A percentile compares a stretch with the other conserved stretches of the same genome.
Evolutionary conservation across 495 filamentous ascomycete species (phyloP).

Genomic region (Geopyxis carbonaria): DNA sequence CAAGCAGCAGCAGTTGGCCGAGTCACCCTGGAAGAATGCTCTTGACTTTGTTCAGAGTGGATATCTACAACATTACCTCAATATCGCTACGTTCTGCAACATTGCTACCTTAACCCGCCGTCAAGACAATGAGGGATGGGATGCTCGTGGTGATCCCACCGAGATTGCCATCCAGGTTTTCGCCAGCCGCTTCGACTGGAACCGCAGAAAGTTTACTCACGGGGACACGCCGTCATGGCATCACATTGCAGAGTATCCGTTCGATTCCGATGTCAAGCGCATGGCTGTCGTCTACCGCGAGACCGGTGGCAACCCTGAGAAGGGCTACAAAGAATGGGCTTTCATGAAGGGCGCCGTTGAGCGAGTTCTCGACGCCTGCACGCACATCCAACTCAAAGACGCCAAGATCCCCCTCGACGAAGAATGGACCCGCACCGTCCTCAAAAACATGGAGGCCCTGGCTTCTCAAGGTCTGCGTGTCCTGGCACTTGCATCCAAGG

Average conservation of each 20-base stretch:
- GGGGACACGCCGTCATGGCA: constrained; percentile 37
- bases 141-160: constrained; percentile 48
- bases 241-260: constrained; percentile 45
- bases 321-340: constrained; percentile 23
- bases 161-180: constrained; percentile 58
- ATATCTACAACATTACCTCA: constrained; percentile 37
- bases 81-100: constrained; percentile 47
- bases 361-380: constrained; percentile 38
- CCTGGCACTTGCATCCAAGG: constrained; percentile 40
- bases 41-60: constrained; percentile 27
- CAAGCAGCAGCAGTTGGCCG: constrained; percentile 8
- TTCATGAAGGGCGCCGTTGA: constrained; percentile 56
- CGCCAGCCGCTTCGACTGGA: constrained; percentile 44
- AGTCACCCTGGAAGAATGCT: constrained; percentile 26
- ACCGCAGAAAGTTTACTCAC: constrained; percentile 34
- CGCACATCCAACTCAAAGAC: constrained; percentile 31
- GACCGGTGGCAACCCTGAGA: constrained; percentile 24
- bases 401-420: constrained; percentile 22
- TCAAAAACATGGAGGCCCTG: constrained; percentile 47
- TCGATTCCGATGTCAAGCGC: constrained; percentile 51
- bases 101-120: constrained; percentile 40
- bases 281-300: constrained; percentile 48
- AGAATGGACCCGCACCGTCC: constrained; percentile 28
- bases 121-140: constrained; percentile 35
- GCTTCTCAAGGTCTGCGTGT: constrained; percentile 50